A percentile compares a stretch with the other conserved stretches of the same genome.
phyloP scores from a whole-genome alignment of 257 asterid genomes.

The Phtheirospermum japonicum region DNA sequence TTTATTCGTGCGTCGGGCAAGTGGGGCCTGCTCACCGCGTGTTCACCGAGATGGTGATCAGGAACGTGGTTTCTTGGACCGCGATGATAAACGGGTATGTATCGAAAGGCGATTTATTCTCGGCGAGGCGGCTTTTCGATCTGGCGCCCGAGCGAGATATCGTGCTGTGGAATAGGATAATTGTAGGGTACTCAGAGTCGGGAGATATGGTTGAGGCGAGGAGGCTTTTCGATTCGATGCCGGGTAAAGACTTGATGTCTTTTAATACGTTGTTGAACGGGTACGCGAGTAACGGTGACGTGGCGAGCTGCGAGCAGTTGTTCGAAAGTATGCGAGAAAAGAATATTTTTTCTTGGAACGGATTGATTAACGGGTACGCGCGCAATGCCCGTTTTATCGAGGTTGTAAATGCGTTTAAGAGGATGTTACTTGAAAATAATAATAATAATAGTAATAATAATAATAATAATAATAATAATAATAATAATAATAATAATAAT shows the following conservation, averaged over 20 bases:
- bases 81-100: slow-evolving; percentile 67
- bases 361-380: slow-evolving; percentile 70
- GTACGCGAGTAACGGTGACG: slow-evolving; percentile 61
- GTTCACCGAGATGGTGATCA: slow-evolving; percentile 66
- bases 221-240: slow-evolving; percentile 68
- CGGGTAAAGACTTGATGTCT: slow-evolving; percentile 69
- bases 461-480: background rate
- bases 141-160: slow-evolving; percentile 76
- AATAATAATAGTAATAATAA: background rate
- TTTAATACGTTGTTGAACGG: slow-evolving; percentile 82
- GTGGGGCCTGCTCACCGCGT: slow-evolving; percentile 53
- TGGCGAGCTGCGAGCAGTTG: slow-evolving; percentile 54
- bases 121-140: slow-evolving; percentile 70
- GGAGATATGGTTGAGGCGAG: slow-evolving; percentile 69
- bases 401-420: slow-evolving; percentile 53
- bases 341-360: slow-evolving; percentile 88
- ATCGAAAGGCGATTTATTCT: slow-evolving; percentile 46
- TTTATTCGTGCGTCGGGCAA: slow-evolving; percentile 44
- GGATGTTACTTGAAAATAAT: slow-evolving; percentile 48
- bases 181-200: slow-evolving; percentile 46
- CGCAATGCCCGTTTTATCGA: slow-evolving; percentile 41
- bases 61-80: slow-evolving; percentile 89
- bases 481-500: slow-evolving; percentile 4
- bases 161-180: slow-evolving; percentile 76
- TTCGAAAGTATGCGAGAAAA: slow-evolving; percentile 59